Conservation (phyloP, 1,284 basidiomycete genomes). For the Melampsora americana region DNA sequence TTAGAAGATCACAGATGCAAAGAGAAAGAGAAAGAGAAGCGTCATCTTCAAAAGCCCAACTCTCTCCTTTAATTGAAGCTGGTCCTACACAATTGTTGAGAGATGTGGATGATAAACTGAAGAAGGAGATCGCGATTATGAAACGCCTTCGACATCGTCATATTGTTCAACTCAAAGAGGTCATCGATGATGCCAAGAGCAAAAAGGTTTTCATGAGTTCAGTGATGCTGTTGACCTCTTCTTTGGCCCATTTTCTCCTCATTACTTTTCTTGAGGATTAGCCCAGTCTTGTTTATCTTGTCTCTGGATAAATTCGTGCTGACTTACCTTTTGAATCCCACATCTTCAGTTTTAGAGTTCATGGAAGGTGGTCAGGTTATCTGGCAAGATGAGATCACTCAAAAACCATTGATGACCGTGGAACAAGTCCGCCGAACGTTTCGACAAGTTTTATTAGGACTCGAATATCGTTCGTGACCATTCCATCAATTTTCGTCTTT, state of each 20-base stretch:
- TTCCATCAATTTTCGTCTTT: conserved; percentile 28
- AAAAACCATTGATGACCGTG: conserved; percentile 69
- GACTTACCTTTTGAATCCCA: conserved; percentile 37
- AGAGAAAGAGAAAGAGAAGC: conserved; percentile 19
- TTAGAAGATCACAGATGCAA: conserved; percentile 40
- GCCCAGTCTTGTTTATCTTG: background rate
- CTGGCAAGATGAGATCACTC: conserved; percentile 60
- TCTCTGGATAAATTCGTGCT: conserved; percentile 44
- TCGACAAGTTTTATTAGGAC: conserved; percentile 84
- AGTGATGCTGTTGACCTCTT: background rate
- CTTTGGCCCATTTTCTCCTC: no score
- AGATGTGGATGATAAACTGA: conserved; percentile 68
- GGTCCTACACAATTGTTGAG: conserved; percentile 20
- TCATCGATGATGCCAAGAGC: conserved; percentile 86
- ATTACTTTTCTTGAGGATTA: background rate
- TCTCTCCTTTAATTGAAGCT: background rate
- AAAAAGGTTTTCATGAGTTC: conserved; percentile 90
- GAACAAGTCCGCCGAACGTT: conserved; percentile 80
- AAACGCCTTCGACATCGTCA: conserved; percentile 90
- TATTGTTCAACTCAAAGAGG: conserved; percentile 85
- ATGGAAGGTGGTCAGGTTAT: conserved; percentile 89
- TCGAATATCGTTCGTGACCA: conserved; percentile 75
- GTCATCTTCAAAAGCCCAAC: background rate
- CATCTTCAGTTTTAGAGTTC: conserved; percentile 79
- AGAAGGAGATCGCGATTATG: conserved; percentile 94